Percentiles rank a stretch among this genome's conserved stretches.
These are phyloP conservation scores for Paulownia fortunei DNA, from an alignment of 257 asterid species.

Conservation along the genomic window DNA sequence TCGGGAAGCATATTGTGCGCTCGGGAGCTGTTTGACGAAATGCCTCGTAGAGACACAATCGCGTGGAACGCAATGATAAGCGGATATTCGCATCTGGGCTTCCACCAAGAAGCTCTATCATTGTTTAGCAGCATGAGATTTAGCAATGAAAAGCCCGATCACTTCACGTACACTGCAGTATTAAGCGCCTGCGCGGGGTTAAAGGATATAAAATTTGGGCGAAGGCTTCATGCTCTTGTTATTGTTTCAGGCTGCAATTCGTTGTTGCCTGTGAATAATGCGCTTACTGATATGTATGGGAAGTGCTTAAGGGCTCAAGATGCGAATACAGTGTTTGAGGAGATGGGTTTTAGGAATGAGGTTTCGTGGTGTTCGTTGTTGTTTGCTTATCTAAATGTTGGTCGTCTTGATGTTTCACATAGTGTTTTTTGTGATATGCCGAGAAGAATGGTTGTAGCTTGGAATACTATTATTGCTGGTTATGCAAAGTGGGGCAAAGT, in stretches of 20 bases:
- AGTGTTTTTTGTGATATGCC: slow-evolving; percentile 61
- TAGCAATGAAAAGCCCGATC: slow-evolving; percentile 45
- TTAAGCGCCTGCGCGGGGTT: slow-evolving; percentile 60
- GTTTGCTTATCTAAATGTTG: slow-evolving; percentile 61
- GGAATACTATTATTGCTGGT: slow-evolving; percentile 78
- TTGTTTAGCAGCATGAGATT: slow-evolving; percentile 58
- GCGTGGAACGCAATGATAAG: slow-evolving; percentile 81
- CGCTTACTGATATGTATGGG: slow-evolving; percentile 80
- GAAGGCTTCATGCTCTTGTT: slow-evolving; percentile 48
- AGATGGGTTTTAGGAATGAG: slow-evolving; percentile 60
- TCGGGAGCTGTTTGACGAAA: slow-evolving; percentile 71
- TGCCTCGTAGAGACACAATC: slow-evolving; percentile 60
- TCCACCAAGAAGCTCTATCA: slow-evolving; percentile 56
- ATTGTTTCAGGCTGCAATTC: slow-evolving; percentile 52
- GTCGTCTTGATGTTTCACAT: slow-evolving; percentile 46
- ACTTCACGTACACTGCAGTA: slow-evolving; percentile 63
- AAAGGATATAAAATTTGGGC: slow-evolving; percentile 46
- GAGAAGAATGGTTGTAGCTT: slow-evolving; percentile 56
- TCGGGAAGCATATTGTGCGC: slow-evolving; percentile 59
- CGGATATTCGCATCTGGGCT: slow-evolving; percentile 59
- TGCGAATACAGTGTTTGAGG: slow-evolving; percentile 63
- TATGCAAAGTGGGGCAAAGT: slow-evolving; percentile 51
- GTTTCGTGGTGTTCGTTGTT: slow-evolving; percentile 84
- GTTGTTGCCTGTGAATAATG: slow-evolving; percentile 60
- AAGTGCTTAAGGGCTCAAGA: slow-evolving; percentile 51